Base-by-base conservation (phyloP, 2,329 filamentous ascomycete species). In the Pseudogymnoascus sp. region DNA sequence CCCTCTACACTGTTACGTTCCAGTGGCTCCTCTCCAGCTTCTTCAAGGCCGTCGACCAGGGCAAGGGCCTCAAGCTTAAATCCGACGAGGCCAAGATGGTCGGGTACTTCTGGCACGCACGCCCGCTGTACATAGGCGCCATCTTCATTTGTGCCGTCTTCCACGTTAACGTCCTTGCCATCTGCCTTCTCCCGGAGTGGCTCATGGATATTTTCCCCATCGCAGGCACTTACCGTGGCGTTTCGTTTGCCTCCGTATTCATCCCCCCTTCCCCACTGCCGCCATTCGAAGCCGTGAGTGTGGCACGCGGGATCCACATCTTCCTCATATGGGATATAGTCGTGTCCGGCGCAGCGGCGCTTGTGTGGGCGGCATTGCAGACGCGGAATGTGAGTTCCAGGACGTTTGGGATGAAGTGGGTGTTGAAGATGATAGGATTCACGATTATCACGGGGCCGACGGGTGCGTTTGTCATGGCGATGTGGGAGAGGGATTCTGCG, bases 401-500 rank as follows among this genome's bases (percentile, higher is more conserved):
- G 47, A 54, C 47, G 16, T 54, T 54, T 33, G 16, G 28, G 4
- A 28, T 12, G 12, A 39, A 18, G 3, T 39, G 37, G 57, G 37
- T 37, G 18, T n/a, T 58, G 20, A 58, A 38, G 18, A 30, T 18
- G 18, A 39, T 58, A 12, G 20, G 57, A n/a, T 58, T 16, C 20
- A 58, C 57, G 18, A 38, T 39, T 25, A 16, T 37, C 2, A 38
- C 33, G 12, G 57, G 57, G 5, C 57, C 57, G n/a, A 14, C 37
- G 20, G 57, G 35, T 5, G 57, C 57, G 22, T 37, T 58, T 14
- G 57, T 58, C 20, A 38, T 58, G 57, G 57, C 57, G 3, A 38
- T 58, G 57, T 58, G 57, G 57, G 57, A 58, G 57, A 58, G 57
- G 6, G 57, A 58, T 22, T 39, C 33, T 5, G 33, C 57, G 12